phyloP scores from a whole-genome alignment of 78 protist genomes.

The Cavenderia fasciculata region DNA sequence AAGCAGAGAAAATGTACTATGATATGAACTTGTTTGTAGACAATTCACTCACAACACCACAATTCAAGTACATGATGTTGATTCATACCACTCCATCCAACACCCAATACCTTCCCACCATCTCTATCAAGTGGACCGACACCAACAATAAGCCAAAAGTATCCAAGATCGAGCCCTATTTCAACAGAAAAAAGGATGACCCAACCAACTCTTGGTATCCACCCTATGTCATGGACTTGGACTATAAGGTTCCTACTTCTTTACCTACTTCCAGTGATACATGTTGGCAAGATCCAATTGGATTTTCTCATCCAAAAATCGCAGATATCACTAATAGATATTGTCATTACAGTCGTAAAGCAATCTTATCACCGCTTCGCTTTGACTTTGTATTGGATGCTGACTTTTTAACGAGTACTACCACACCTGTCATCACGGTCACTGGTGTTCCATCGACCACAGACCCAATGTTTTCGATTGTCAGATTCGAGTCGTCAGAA shows the following conservation, averaged over 20 bases:
- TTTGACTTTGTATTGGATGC: constrained; percentile 7
- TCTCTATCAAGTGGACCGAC: not conserved
- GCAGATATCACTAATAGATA: not conserved
- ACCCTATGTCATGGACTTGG: too few species aligned
- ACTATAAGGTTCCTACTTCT: not conserved
- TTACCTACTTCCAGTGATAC: not conserved
- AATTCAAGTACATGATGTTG: not conserved
- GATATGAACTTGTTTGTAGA: not conserved
- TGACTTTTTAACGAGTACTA: not conserved
- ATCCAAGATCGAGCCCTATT: not conserved
- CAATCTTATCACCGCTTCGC: not conserved
- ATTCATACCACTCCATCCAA: too few species aligned
- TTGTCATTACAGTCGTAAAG: not conserved
- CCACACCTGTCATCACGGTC: not conserved
- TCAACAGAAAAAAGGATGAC: not conserved
- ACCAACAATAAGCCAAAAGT: not conserved
- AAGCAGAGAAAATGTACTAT: not conserved
- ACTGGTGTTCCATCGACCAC: not conserved
- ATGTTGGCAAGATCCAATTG: not conserved
- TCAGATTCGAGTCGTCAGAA: too few species aligned
- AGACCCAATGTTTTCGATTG: too few species aligned
- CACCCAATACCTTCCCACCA: too few species aligned
- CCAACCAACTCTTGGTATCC: too few species aligned
- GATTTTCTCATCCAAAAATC: not conserved
- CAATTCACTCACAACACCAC: not conserved